Conservation (phyloP, 73 alveolate genomes). For the Loxodes magnus region DNA sequence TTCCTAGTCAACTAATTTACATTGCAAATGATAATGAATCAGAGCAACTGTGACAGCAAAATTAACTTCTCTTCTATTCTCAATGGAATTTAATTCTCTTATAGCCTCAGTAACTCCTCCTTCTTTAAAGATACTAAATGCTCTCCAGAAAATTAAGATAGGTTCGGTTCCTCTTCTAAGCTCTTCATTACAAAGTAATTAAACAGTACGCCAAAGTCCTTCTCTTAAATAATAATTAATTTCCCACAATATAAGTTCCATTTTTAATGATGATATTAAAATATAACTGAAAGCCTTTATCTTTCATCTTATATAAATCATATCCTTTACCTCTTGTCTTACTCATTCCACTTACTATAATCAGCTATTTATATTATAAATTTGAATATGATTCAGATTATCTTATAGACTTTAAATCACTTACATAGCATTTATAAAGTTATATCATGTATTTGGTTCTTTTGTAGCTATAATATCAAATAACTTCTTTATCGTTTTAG, state of each 20-base stretch:
- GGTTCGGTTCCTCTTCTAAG: constrained; percentile 88
- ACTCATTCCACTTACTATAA: too few species aligned
- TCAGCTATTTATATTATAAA: too few species aligned
- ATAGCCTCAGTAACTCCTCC: constrained; percentile 94
- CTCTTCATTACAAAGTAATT: constrained; percentile 59
- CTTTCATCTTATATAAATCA: too few species aligned
- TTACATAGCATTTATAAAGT: too few species aligned
- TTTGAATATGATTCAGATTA: too few species aligned
- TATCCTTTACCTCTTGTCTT: too few species aligned
- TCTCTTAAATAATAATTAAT: constrained; percentile 65
- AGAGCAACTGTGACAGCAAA: constrained; percentile 81
- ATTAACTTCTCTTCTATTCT: constrained; percentile 77
- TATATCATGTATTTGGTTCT: too few species aligned
- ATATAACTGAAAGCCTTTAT: too few species aligned
- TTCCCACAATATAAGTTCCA: constrained; percentile 69
- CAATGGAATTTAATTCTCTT: constrained; percentile 76
- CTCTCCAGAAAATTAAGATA: constrained; percentile 90
- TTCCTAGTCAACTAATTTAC: constrained; percentile 71
- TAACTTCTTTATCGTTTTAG: too few species aligned
- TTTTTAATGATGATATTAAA: constrained; percentile 26
- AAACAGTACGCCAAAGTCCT: constrained; percentile 62
- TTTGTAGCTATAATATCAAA: too few species aligned
- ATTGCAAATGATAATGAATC: constrained; percentile 65
- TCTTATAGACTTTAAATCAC: too few species aligned
- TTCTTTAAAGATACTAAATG: constrained; percentile 82